A percentile compares a stretch with the other conserved stretches of the same genome.
Evolutionary conservation across 176 grass and related monocot species (phyloP).

Genomic region (Oryza coarctata): DNA sequence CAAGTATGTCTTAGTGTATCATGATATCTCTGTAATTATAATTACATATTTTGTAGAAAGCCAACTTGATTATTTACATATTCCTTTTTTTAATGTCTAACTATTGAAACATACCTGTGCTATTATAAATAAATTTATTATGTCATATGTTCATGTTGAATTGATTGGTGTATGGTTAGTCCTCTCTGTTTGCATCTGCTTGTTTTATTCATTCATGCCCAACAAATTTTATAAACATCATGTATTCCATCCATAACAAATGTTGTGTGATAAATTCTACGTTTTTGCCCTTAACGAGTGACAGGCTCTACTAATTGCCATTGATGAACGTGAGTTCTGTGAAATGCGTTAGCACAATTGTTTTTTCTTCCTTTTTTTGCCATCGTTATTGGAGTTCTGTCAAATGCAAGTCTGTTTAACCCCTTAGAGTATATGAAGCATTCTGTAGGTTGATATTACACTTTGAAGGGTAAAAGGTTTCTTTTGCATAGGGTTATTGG

Average conservation of each 20-base stretch:
- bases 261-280: neutral
- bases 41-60: neutral
- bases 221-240: neutral
- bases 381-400: no score
- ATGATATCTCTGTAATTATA: neutral
- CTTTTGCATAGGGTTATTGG: no score
- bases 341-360: no score
- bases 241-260: neutral
- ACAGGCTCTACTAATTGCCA: no score
- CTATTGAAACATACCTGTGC: neutral
- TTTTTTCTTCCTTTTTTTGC: no score
- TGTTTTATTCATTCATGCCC: neutral
- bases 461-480: no score
- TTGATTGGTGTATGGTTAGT: neutral
- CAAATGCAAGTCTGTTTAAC: no score
- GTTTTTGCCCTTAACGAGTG: no score
- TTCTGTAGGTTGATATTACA: no score
- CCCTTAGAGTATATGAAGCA: no score
- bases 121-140: neutral
- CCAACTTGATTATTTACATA: neutral
- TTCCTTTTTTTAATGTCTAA: no score
- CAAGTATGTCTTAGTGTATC: neutral
- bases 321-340: no score
- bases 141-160: neutral
- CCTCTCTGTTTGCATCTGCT: neutral